Base-by-base conservation (phyloP, 495 filamentous ascomycete genomes). In the Cercophora sp. region DNA sequence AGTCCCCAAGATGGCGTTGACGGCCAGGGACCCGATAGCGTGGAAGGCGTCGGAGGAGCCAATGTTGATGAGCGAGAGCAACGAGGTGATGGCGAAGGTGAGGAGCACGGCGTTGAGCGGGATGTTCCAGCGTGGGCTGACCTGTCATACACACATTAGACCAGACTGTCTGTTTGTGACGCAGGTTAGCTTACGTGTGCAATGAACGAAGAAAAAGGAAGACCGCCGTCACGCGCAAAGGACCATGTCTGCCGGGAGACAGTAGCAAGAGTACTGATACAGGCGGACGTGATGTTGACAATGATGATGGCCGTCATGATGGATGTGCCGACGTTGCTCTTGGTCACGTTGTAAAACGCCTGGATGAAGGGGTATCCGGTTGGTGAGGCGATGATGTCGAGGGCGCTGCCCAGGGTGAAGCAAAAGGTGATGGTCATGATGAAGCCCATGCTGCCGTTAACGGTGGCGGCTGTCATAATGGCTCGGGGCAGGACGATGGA, bases 41-140 rank as follows among this genome's bases (percentile, higher is more conserved):
- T 80, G 78, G 58, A 85, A 75, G 5, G 80, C 82, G 4, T 73
- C 69, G 2, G 69, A 51, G 0, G 77, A 81, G 19, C 79, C 82
- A 49, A 86, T 74, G 56, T 81, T 82, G 63, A 86, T 83, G 24
- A 83, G 63, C 0, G 79, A 80, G 1, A 86, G 65, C 27, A 83
- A 62, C 48, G 77, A 70, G 13, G 81, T 75, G 41, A 78, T 68
- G 31, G 61, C 51, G 56, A 76, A 70, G 3, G 74, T 74, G 29
- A 79, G 51, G 19, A 75, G 54, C 40, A 79, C 70, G 1, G 82
- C 70, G 57, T 76, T 78, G 46, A 78, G 60, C 8, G 79, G 82
- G 29, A 87, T 72, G 43, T 76, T 71, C 51, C 61, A 76, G 42
- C 64, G 63, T 16, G 56, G 60, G 24, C 66, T 53, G 22, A 73